Evolutionary conservation across 169 alveolate genomes (phyloP).

Genomic region (Eimeria necatrix): DNA sequence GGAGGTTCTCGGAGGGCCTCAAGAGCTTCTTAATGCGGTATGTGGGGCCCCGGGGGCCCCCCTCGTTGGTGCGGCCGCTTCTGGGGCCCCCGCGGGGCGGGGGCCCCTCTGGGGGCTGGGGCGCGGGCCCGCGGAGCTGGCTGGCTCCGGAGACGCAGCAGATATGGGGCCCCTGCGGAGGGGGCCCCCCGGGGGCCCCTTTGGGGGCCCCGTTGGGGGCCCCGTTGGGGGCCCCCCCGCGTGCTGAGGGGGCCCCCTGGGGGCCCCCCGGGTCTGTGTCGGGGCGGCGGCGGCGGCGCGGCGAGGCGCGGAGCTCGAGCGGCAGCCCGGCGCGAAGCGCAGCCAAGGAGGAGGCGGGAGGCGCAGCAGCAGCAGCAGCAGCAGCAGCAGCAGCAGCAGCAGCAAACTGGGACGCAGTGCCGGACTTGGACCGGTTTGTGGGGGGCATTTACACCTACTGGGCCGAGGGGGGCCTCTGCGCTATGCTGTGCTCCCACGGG

Average conservation of each 20-base stretch:
- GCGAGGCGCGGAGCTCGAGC: background rate
- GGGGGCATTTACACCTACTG: slow-evolving; percentile 56
- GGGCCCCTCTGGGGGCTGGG: background rate
- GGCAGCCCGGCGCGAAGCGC: background rate
- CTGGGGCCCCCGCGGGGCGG: background rate
- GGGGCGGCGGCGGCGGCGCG: background rate
- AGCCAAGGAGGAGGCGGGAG: background rate
- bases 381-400: background rate
- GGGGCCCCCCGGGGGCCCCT: background rate
- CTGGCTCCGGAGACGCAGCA: background rate
- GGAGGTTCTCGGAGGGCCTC: background rate
- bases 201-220: background rate
- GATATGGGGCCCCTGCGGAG: too few relatives aligned
- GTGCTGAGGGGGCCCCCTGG: background rate
- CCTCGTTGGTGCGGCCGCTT: background rate
- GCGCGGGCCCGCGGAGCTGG: background rate
- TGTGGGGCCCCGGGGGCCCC: background rate
- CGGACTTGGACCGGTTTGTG: slow-evolving; percentile 37
- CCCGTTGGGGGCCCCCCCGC: background rate
- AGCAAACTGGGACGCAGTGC: background rate
- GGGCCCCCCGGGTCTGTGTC: background rate
- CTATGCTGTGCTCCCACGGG: slow-evolving; percentile 23
- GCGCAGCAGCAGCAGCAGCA: background rate
- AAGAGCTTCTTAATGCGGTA: background rate
- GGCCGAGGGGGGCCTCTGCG: slow-evolving; percentile 64